Conservation (phyloP, 768 basidiomycete genomes). For the Trametes punicea region DNA sequence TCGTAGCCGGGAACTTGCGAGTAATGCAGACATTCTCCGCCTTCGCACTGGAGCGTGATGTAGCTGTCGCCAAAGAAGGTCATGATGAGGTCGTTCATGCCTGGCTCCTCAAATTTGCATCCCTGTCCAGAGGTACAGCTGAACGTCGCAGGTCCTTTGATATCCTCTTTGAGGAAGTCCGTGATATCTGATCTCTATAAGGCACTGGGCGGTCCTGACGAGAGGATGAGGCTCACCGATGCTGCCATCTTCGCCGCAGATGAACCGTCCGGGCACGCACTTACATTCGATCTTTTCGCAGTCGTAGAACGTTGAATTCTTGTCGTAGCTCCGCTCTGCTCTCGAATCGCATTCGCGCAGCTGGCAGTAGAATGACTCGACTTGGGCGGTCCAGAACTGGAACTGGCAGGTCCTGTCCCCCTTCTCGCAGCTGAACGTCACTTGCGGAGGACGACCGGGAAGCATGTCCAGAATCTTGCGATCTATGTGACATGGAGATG, state of each 20-base stretch:
- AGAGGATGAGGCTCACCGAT: constrained; percentile 60
- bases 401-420: constrained; percentile 70
- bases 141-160: constrained; percentile 88
- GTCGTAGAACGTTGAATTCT: constrained; percentile 70
- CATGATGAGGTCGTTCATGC: constrained; percentile 94
- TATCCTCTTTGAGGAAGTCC: constrained; percentile 87
- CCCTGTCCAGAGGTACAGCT: constrained; percentile 67
- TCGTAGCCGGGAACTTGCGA: constrained; percentile 93
- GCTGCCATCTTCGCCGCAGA: constrained; percentile 94
- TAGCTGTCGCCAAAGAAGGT: constrained; percentile 90
- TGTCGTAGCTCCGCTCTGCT: constrained; percentile 49
- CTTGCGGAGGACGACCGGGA: constrained; percentile 88
- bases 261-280: constrained; percentile 91
- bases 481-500: constrained; percentile 45
- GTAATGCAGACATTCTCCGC: constrained; percentile 92
- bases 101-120: constrained; percentile 92
- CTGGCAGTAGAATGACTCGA: constrained; percentile 95
- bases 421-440: constrained; percentile 89
- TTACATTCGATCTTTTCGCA: constrained; percentile 86
- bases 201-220: background rate
- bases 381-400: constrained; percentile 96
- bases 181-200: constrained; percentile 69
- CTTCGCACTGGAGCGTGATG: constrained; percentile 82
- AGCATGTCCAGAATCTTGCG: constrained; percentile 93
- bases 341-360: constrained; percentile 65